phyloP scores from a whole-genome alignment of 169 alveolate species.

The Theileria annulata region DNA sequence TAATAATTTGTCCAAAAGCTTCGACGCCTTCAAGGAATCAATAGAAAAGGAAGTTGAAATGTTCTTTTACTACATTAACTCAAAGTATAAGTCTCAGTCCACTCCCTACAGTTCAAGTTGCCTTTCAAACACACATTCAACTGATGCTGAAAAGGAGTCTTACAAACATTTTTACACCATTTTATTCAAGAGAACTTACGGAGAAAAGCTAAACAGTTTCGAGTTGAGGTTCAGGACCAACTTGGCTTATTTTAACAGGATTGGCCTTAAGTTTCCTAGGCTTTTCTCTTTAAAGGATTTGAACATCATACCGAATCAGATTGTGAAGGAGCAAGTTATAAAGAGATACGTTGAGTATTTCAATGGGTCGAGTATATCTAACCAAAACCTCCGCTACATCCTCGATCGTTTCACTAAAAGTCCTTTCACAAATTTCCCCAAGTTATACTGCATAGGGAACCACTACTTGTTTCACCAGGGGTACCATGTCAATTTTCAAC shows the following conservation, averaged over 20 bases:
- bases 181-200: not conserved
- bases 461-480: slow-evolving; percentile 45
- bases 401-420: not conserved
- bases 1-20: slow-evolving; percentile 21
- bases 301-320: slow-evolving; percentile 38
- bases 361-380: not conserved
- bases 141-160: not conserved
- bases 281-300: slow-evolving; percentile 39
- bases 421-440: slow-evolving; percentile 23
- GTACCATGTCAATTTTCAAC: slow-evolving; percentile 3
- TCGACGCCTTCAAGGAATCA: not conserved
- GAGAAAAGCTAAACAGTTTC: not conserved
- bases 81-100: slow-evolving; percentile 23
- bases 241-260: slow-evolving; percentile 17
- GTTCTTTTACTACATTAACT: slow-evolving; percentile 41
- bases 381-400: slow-evolving; percentile 18
- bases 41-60: slow-evolving; percentile 35
- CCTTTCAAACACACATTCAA: not conserved
- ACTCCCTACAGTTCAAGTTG: not conserved
- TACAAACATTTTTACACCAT: not conserved
- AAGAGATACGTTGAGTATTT: slow-evolving; percentile 9
- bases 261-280: slow-evolving; percentile 29
- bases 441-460: slow-evolving; percentile 21
- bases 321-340: slow-evolving; percentile 35
- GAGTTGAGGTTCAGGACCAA: not conserved